Base-by-base conservation (phyloP, 306 rosid genomes). In the Cicer bijugum region DNA sequence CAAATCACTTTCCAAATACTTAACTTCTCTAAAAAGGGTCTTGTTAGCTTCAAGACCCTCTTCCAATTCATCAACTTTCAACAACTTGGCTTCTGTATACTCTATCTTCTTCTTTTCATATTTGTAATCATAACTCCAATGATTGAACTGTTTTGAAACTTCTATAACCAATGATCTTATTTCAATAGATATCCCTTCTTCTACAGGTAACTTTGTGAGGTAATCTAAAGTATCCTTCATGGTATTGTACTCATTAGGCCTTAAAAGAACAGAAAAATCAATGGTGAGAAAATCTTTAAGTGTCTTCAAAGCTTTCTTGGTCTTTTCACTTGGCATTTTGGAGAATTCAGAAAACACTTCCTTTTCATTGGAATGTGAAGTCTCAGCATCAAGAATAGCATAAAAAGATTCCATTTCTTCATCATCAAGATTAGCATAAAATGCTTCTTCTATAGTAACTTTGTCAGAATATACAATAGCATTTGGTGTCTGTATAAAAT, bases 21-120 rank as follows among this genome's bases (percentile, higher is more conserved):
- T 12, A 0, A 65, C 52, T 65, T 65, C 53, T 45, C 38, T 65
- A n/a, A 65, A 65, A 43, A 43, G 39, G 10, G 9, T 65, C 23
- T 65, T 65, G 53, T 65, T 65, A 9, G 38, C 70, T 65, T 65
- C 70, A 65, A 65, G 70, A 43, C 53, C 70, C 70, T 65, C 39
- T 43, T 65, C 53, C 10, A 65, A 3, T 19, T 65, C 53, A 43
- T 45, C 70, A 44, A 11, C 19, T 65, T 65, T 65, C 39, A 65
- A 11, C 52, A 65, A 65, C 1, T 65, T 17, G 9, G 70, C 53
- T 43, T 45, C 42, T 43, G 70, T 65, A 43, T 4, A 11, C 70
- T 65, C 70, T 11, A 65, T 42, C 42, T 43, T 65, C 39, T 42
- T 10, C 6, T 52, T 37, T 19, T 65, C 70, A 43, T 65, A 8